Percentiles rank a stretch among this genome's conserved stretches.
These are phyloP conservation scores for Erysimum cheiranthoides DNA, from an alignment of 345 rosid species.

Conservation along the genomic window DNA sequence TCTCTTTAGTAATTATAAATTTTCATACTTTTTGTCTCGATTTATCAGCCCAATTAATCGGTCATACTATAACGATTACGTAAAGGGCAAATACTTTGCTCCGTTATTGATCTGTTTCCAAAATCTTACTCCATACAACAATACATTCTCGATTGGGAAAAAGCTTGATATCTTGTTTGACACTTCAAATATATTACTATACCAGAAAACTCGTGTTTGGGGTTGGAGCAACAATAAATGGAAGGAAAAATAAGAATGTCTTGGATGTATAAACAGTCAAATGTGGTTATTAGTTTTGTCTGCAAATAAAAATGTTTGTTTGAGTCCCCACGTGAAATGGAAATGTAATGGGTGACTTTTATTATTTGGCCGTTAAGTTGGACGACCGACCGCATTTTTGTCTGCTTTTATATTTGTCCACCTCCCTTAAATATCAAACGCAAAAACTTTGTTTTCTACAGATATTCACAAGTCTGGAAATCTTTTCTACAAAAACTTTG, in stretches of 20 bases:
- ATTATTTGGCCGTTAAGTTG: constrained; percentile 35
- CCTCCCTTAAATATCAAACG: background rate
- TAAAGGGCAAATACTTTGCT: background rate
- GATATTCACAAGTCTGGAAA: background rate
- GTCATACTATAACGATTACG: background rate
- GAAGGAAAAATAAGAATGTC: constrained; percentile 27
- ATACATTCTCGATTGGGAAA: background rate
- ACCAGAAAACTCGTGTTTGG: constrained; percentile 23
- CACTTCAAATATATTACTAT: background rate
- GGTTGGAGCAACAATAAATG: constrained; percentile 32
- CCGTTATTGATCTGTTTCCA: background rate
- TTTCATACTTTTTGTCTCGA: background rate
- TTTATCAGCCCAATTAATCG: background rate
- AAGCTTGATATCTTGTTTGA: constrained; percentile 28
- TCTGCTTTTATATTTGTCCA: background rate
- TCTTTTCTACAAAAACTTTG: background rate
- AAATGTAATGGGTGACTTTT: constrained; percentile 29
- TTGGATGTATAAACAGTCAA: constrained; percentile 36
- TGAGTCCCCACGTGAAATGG: constrained; percentile 33
- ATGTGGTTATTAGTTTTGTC: constrained; percentile 9
- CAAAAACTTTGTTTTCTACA: background rate
- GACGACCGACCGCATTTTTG: constrained; percentile 44
- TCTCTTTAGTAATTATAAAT: background rate
- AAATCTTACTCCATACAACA: background rate
- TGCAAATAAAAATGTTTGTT: background rate